Percentiles rank a stretch among this genome's conserved stretches.
Evolutionary conservation across 2,329 filamentous ascomycete species (phyloP).

Genomic region (Pestalotiopsis sp.): DNA sequence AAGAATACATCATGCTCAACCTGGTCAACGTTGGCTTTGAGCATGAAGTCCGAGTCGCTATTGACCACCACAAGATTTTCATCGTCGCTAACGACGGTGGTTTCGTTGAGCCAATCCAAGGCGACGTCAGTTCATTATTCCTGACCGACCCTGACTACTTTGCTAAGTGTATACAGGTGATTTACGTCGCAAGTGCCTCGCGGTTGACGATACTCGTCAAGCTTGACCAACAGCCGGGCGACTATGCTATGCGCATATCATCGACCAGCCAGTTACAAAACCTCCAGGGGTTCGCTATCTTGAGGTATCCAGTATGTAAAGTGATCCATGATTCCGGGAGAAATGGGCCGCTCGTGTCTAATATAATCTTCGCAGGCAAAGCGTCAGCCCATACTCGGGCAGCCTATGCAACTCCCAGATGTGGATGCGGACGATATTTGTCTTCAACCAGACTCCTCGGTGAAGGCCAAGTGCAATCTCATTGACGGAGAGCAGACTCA

Average conservation of each 20-base stretch:
- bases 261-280: slow-evolving; percentile 27
- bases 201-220: slow-evolving; percentile 24
- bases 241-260: slow-evolving; percentile 24
- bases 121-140: background rate
- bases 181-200: slow-evolving; percentile 22
- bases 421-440: slow-evolving; percentile 15
- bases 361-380: background rate
- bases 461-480: slow-evolving; percentile 14
- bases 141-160: background rate
- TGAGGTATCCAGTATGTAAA: slow-evolving; percentile 20
- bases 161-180: background rate
- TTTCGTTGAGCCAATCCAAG: slow-evolving; percentile 20
- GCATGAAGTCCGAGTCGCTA: slow-evolving; percentile 18
- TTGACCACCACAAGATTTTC: slow-evolving; percentile 26
- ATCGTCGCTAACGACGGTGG: slow-evolving; percentile 26
- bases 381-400: slow-evolving; percentile 15
- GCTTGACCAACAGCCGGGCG: slow-evolving; percentile 17
- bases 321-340: no score
- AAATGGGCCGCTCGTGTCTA: background rate
- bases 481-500: slow-evolving; percentile 13
- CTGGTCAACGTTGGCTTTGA: slow-evolving; percentile 21
- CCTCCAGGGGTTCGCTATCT: slow-evolving; percentile 23
- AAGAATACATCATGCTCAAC: slow-evolving; percentile 21
- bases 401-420: slow-evolving; percentile 20
- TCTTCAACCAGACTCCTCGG: slow-evolving; percentile 19